Conservation (phyloP, 805 yeast genomes). For the Candida michaelii region DNA sequence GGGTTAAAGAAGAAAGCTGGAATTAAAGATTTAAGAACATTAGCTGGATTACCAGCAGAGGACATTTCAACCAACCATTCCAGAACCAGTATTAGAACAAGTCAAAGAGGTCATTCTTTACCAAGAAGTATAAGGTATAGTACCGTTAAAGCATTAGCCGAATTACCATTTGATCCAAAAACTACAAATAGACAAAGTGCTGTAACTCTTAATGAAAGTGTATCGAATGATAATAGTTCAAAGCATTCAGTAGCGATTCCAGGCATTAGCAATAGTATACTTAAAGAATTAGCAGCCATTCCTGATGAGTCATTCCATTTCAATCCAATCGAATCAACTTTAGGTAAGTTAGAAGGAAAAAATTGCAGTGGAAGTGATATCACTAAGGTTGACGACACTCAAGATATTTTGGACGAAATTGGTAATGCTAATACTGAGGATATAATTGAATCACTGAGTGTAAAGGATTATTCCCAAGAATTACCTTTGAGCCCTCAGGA, state of each 20-base stretch:
- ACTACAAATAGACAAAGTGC: conserved; percentile 16
- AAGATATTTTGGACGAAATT: conserved; percentile 39
- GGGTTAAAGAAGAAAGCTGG: conserved; percentile 51
- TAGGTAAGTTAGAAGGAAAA: conserved; percentile 68
- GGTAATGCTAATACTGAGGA: conserved; percentile 42
- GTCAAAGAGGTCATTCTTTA: conserved; percentile 19
- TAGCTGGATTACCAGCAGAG: conserved; percentile 18
- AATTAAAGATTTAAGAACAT: conserved; percentile 45
- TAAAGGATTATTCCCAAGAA: conserved; percentile 20
- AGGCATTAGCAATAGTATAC: conserved; percentile 40
- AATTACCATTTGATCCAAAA: conserved; percentile 34
- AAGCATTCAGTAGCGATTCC: conserved; percentile 53
- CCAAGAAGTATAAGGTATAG: conserved; percentile 33
- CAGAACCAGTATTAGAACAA: background rate
- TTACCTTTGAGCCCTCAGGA: conserved; percentile 31
- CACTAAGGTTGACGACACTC: conserved; percentile 25
- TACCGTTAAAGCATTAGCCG: conserved; percentile 39
- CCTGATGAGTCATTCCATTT: conserved; percentile 71
- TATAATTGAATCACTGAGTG: conserved; percentile 19
- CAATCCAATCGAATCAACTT: conserved; percentile 69
- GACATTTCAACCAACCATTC: conserved; percentile 10
- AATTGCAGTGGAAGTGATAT: conserved; percentile 16
- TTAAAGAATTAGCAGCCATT: conserved; percentile 70
- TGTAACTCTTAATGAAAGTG: conserved; percentile 13
- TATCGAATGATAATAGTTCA: conserved; percentile 8